Conservation (phyloP, 495 filamentous ascomycete species). For the Penicillium herquei region DNA sequence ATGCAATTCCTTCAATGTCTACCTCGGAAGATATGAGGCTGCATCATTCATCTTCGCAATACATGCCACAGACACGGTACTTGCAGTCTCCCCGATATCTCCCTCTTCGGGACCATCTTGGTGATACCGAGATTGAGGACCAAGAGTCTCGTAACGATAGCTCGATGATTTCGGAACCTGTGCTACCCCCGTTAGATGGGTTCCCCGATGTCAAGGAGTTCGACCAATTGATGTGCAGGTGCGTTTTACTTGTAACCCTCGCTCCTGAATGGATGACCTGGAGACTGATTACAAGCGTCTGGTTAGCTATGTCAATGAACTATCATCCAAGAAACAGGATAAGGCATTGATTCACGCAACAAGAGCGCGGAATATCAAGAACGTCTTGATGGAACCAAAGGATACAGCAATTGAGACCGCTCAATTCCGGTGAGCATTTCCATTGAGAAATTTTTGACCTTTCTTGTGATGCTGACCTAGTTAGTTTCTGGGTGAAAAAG, state of each 20-base stretch:
- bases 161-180: constrained; percentile 44
- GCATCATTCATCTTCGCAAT: constrained; percentile 33
- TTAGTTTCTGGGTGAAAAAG: constrained; percentile 60
- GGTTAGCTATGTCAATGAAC: constrained; percentile 46
- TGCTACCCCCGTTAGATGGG: constrained; percentile 45
- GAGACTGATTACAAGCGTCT: not conserved
- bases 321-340: constrained; percentile 59
- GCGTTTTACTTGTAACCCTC: constrained; percentile 8
- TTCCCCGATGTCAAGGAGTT: constrained; percentile 55
- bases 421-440: constrained; percentile 47
- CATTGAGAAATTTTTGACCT: not conserved
- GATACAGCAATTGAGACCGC: constrained; percentile 58
- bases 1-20: constrained; percentile 34
- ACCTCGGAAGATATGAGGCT: constrained; percentile 30
- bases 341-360: constrained; percentile 57
- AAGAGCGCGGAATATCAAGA: constrained; percentile 53
- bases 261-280: not conserved
- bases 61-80: constrained; percentile 37
- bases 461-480: constrained; percentile 11
- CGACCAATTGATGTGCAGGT: constrained; percentile 54
- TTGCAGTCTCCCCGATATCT: constrained; percentile 36
- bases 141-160: constrained; percentile 45
- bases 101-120: constrained; percentile 33
- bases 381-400: constrained; percentile 54
- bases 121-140: constrained; percentile 42